Evolutionary conservation across 2,329 filamentous ascomycete genomes (phyloP).

Genomic region (Diaporthe sp.): DNA sequence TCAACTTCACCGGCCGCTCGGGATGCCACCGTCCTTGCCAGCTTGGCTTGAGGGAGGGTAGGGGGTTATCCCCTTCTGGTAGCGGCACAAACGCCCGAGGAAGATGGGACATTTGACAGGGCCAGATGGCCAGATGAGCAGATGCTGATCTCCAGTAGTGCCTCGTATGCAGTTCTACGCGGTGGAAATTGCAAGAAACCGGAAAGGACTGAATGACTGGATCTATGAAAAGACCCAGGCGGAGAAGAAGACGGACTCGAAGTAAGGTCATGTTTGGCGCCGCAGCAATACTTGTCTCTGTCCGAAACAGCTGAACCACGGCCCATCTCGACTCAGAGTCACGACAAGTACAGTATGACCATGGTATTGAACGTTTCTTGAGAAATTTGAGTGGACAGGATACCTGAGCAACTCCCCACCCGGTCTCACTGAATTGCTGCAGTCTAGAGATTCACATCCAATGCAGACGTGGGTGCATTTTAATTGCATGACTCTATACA

Average conservation of each 20-base stretch:
- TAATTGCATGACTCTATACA: too few relatives aligned
- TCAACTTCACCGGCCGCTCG: constrained; percentile 57
- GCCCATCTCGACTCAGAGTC: not conserved
- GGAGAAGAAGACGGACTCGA: constrained; percentile 62
- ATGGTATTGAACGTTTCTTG: not conserved
- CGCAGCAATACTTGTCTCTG: too few relatives aligned
- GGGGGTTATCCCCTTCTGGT: too few relatives aligned
- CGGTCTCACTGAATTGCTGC: too few relatives aligned
- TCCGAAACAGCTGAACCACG: not conserved
- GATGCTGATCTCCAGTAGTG: constrained; percentile 48
- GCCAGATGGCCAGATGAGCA: not conserved
- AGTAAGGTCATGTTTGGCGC: too few relatives aligned
- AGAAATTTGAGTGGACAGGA: not conserved
- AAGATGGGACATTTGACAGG: not conserved
- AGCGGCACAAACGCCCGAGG: too few relatives aligned
- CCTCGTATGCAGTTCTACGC: constrained; percentile 85
- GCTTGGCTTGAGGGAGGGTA: not conserved
- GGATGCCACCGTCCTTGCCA: not conserved
- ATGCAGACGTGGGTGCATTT: too few relatives aligned
- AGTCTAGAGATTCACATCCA: too few relatives aligned
- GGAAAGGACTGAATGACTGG: constrained; percentile 94
- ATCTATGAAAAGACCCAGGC: constrained; percentile 87
- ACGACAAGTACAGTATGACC: not conserved
- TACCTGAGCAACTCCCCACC: not conserved
- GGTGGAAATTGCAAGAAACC: constrained; percentile 84